A percentile compares a stretch with the other conserved stretches of the same genome.
Conservation (phyloP, 2,329 filamentous ascomycete species). For the Colletotrichum euphorbiae region DNA sequence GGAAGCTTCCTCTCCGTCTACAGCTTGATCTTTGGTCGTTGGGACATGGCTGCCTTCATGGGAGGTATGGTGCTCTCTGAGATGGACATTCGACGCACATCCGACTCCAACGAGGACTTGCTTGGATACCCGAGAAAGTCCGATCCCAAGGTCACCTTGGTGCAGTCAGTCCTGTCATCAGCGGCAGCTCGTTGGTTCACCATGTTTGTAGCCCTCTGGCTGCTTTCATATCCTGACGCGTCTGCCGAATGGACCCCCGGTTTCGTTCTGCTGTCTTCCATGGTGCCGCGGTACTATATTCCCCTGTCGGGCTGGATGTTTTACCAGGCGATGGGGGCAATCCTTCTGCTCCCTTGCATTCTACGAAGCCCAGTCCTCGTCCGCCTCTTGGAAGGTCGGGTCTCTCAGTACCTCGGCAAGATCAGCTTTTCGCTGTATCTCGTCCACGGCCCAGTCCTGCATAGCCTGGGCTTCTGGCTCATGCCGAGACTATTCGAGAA, state of each 20-base stretch:
- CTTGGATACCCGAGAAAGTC: constrained; percentile 39
- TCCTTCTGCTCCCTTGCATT: constrained; percentile 51
- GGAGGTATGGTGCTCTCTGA: constrained; percentile 53
- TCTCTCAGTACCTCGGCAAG: constrained; percentile 53
- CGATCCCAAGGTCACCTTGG: constrained; percentile 20
- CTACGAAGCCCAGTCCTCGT: constrained; percentile 48
- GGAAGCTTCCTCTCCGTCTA: constrained; percentile 49
- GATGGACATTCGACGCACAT: constrained; percentile 47
- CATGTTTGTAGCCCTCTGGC: constrained; percentile 50
- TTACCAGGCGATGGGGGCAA: constrained; percentile 52
- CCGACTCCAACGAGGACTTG: constrained; percentile 26
- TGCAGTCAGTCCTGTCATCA: constrained; percentile 35
- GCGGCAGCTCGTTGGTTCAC: constrained; percentile 44
- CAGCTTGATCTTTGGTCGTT: constrained; percentile 50
- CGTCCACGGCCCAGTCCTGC: constrained; percentile 49
- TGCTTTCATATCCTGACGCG: constrained; percentile 55
- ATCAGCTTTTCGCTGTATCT: constrained; percentile 57
- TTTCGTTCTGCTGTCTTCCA: constrained; percentile 49
- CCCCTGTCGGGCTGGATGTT: constrained; percentile 54
- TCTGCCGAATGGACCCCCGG: constrained; percentile 54
- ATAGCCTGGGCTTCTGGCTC: constrained; percentile 46
- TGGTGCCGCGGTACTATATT: constrained; percentile 52
- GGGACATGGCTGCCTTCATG: constrained; percentile 56
- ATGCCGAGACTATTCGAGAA: constrained; percentile 55
- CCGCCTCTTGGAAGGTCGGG: constrained; percentile 46